A percentile compares a stretch with the other conserved stretches of the same genome.
Evolutionary conservation across 1,284 basidiomycete genomes (phyloP).

Genomic region (Porodaedalea pini): DNA sequence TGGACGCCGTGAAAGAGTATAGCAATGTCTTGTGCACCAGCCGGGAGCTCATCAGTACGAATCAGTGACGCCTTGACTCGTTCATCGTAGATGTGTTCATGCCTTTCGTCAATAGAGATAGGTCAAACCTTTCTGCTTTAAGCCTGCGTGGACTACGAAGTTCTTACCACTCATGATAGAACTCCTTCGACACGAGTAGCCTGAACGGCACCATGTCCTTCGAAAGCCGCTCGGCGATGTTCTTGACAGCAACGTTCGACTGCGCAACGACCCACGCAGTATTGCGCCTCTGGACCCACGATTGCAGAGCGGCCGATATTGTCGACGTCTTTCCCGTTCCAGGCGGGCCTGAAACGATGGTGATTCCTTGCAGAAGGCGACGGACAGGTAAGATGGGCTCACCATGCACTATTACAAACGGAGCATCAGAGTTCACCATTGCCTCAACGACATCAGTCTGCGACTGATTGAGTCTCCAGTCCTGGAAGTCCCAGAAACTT

Average conservation of each 20-base stretch:
- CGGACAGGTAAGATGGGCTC: background rate
- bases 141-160: background rate
- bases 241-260: conserved; percentile 46
- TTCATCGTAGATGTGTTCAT: conserved; percentile 42
- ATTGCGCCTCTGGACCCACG: conserved; percentile 15
- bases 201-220: conserved; percentile 39
- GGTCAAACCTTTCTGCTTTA: background rate
- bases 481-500: background rate
- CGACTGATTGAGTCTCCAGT: conserved; percentile 30
- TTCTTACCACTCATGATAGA: conserved; percentile 44
- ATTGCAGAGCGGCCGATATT: conserved; percentile 28
- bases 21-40: conserved; percentile 23
- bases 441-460: conserved; percentile 27
- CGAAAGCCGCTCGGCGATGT: conserved; percentile 41
- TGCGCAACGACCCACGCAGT: conserved; percentile 32
- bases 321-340: conserved; percentile 35
- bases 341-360: conserved; percentile 27
- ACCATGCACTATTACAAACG: conserved; percentile 34
- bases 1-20: conserved; percentile 27
- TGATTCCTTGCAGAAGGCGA: background rate
- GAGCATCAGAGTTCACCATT: conserved; percentile 27
- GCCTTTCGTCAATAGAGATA: conserved; percentile 33
- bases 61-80: conserved; percentile 33
- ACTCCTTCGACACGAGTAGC: conserved; percentile 47
- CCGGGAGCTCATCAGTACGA: conserved; percentile 36